These are phyloP conservation scores for Fusarium guadeloupense DNA, from an alignment of 2,329 filamentous ascomycete species.

Conservation along the genomic window DNA sequence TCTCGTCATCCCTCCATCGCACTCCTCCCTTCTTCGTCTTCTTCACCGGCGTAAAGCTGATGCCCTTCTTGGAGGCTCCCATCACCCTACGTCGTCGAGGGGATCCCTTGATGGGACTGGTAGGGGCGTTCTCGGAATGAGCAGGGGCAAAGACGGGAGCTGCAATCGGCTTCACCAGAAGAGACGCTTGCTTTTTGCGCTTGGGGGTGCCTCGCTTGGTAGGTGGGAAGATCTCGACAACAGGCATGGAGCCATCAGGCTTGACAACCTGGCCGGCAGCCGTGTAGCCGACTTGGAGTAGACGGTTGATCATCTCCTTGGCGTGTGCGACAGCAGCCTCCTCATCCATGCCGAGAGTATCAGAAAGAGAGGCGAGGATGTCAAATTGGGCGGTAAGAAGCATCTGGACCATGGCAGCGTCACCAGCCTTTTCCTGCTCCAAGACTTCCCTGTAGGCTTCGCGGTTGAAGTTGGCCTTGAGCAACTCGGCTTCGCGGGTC, in stretches of 20 bases:
- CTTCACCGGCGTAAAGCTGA: conserved; percentile 85
- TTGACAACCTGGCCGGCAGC: conserved; percentile 87
- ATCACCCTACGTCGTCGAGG: conserved; percentile 79
- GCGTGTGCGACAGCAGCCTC: conserved; percentile 84
- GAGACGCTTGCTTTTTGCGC: conserved; percentile 65
- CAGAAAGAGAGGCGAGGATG: conserved; percentile 82
- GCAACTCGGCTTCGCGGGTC: conserved; percentile 82
- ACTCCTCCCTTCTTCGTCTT: conserved; percentile 81
- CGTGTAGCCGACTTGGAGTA: conserved; percentile 79
- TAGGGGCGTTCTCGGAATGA: conserved; percentile 44
- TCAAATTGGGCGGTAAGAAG: conserved; percentile 92
- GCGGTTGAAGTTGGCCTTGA: conserved; percentile 83
- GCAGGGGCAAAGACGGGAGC: conserved; percentile 54
- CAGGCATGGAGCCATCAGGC: conserved; percentile 75
- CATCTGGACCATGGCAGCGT: conserved; percentile 80
- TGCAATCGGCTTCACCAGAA: conserved; percentile 56
- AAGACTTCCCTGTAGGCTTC: conserved; percentile 80
- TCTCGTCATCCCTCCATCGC: conserved; percentile 90
- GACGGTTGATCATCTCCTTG: conserved; percentile 76
- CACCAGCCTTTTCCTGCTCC: conserved; percentile 84
- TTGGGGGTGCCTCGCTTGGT: conserved; percentile 80
- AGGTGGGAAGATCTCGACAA: conserved; percentile 74
- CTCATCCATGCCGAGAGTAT: conserved; percentile 83
- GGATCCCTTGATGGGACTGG: conserved; percentile 74
- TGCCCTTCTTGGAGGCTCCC: conserved; percentile 70